A percentile compares a stretch with the other conserved stretches of the same genome.
Conservation (phyloP, 805 yeast genomes). For the Kockiozyma suomiensis region DNA sequence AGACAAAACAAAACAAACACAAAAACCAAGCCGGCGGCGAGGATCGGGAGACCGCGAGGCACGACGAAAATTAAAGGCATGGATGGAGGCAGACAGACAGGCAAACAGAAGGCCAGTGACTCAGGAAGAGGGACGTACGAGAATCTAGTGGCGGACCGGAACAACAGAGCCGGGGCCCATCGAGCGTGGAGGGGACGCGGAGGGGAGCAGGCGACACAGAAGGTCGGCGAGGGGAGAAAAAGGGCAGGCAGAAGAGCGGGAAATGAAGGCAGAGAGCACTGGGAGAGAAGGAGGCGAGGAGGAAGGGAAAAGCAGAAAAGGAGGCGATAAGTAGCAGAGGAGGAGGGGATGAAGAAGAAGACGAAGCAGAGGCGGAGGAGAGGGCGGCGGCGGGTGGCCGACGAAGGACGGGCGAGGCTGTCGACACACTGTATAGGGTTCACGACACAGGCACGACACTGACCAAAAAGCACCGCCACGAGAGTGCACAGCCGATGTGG, state of each 20-base stretch:
- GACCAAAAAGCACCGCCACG: too few relatives aligned
- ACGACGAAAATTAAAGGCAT: too few relatives aligned
- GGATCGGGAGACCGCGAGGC: too few relatives aligned
- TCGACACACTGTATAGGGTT: too few relatives aligned
- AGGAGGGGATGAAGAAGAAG: constrained; percentile 44
- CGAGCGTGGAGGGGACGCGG: background rate
- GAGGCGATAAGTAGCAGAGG: background rate
- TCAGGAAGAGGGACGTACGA: background rate
- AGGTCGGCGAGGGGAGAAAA: background rate
- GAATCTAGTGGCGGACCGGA: background rate
- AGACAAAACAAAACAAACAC: background rate
- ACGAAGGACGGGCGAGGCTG: background rate
- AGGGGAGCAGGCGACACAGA: background rate
- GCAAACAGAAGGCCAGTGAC: too few relatives aligned
- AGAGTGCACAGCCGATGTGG: too few relatives aligned
- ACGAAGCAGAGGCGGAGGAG: constrained; percentile 1
- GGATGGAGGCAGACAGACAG: too few relatives aligned
- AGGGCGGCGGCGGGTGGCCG: background rate
- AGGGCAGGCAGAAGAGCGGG: too few relatives aligned
- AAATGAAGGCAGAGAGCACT: background rate
- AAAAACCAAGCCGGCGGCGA: too few relatives aligned
- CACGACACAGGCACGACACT: too few relatives aligned
- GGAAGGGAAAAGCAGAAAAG: background rate
- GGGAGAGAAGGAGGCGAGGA: background rate
- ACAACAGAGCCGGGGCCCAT: background rate